A percentile compares a stretch with the other conserved stretches of the same genome.
Evolutionary conservation across 129 eudicot genomes (phyloP).

Genomic region (Helichrysum umbraculigerum): DNA sequence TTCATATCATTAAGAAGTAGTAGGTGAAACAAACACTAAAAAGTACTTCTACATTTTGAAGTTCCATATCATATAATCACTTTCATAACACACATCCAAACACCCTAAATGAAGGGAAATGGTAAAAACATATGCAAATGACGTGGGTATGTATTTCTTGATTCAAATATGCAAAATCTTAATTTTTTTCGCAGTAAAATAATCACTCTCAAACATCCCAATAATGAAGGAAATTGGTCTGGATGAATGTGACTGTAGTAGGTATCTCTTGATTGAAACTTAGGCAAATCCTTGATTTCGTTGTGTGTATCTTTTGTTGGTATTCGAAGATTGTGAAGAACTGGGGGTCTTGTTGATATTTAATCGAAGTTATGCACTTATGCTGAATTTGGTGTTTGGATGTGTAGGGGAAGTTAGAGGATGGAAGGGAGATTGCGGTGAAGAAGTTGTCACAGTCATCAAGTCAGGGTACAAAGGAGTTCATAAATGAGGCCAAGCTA

Average conservation of each 20-base stretch:
- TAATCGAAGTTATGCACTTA: not conserved
- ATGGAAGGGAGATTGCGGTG: slow-evolving; percentile 76
- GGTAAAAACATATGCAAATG: not conserved
- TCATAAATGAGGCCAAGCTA: slow-evolving; percentile 66
- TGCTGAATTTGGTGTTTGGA: slow-evolving; percentile 16
- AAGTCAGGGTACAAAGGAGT: slow-evolving; percentile 67
- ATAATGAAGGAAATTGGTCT: not conserved
- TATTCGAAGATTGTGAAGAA: not conserved
- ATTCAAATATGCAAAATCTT: not conserved
- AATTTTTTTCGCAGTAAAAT: too few relatives aligned
- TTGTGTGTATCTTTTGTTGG: not conserved
- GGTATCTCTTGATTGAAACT: not conserved
- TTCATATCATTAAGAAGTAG: not conserved
- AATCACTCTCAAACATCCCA: not conserved
- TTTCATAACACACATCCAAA: not conserved
- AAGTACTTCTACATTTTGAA: not conserved
- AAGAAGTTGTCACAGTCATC: slow-evolving; percentile 66
- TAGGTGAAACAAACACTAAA: not conserved
- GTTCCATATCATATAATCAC: not conserved
- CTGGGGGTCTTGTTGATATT: not conserved
- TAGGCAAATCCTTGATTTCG: not conserved
- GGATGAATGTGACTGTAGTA: slow-evolving; percentile 3
- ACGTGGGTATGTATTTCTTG: not conserved
- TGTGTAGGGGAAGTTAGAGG: slow-evolving; percentile 62
- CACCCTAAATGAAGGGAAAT: not conserved